These are phyloP conservation scores for Sanguinoderma infundibulare DNA, from an alignment of 1,284 basidiomycete species.

Conservation along the genomic window DNA sequence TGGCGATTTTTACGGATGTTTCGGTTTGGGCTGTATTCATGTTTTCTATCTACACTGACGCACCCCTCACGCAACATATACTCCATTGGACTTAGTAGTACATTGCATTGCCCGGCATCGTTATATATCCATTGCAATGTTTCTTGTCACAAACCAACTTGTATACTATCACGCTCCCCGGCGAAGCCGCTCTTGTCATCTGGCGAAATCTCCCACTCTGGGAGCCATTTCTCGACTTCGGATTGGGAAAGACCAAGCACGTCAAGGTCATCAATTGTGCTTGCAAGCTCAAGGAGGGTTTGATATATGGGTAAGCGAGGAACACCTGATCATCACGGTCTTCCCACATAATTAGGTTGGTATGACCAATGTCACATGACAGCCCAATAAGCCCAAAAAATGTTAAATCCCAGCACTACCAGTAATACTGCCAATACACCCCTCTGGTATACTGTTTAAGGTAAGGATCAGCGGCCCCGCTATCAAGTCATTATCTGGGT, in stretches of 20 bases:
- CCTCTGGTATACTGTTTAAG: no score
- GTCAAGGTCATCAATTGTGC: conserved; percentile 71
- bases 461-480: no score
- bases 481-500: no score
- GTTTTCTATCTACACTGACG: not conserved
- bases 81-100: not conserved
- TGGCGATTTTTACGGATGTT: no score
- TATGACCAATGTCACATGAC: no score
- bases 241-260: conserved; percentile 65
- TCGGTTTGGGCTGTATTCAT: not conserved
- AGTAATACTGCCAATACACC: no score
- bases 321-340: no score
- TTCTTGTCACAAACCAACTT: not conserved
- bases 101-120: not conserved
- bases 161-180: conserved; percentile 37
- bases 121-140: not conserved
- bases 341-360: no score
- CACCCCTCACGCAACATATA: not conserved
- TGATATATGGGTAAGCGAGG: conserved; percentile 71
- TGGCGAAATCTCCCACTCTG: conserved; percentile 75
- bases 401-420: no score
- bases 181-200: conserved; percentile 77
- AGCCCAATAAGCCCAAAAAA: no score
- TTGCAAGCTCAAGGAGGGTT: conserved; percentile 69
- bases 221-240: conserved; percentile 75